These are phyloP conservation scores for Lolium perenne DNA, from an alignment of 176 grass and related monocot genomes.

Conservation along the genomic window DNA sequence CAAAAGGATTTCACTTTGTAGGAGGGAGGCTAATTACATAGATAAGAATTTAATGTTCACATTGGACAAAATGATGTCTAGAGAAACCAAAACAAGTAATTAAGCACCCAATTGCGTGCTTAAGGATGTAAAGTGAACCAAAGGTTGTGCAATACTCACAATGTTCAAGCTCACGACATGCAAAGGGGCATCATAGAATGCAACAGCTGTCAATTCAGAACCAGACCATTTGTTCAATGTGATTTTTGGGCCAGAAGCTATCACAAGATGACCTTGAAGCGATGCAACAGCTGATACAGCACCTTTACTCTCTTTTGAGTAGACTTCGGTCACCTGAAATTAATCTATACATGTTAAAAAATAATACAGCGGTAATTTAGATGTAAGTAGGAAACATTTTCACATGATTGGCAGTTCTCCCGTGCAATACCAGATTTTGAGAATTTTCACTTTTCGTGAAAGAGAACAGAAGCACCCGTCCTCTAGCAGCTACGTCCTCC, in stretches of 20 bases:
- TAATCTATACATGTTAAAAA: conserved; percentile 22
- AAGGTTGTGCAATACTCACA: conserved; percentile 62
- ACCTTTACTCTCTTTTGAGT: conserved; percentile 94
- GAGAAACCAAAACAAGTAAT: conserved; percentile 28
- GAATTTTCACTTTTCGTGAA: conserved; percentile 80
- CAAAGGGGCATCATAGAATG: conserved; percentile 97
- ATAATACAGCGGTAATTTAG: conserved; percentile 3
- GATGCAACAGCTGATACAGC: conserved; percentile 93
- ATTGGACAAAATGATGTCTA: conserved; percentile 31
- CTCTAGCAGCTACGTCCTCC: conserved; percentile 91
- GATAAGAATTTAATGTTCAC: conserved; percentile 8
- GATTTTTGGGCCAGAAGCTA: conserved; percentile 96
- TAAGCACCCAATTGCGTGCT: not conserved
- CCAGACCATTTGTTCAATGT: conserved; percentile 96
- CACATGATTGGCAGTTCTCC: conserved; percentile 24
- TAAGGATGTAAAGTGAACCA: conserved; percentile 29
- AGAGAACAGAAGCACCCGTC: conserved; percentile 81
- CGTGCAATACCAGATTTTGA: conserved; percentile 72
- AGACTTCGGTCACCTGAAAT: conserved; percentile 80
- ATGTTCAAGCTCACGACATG: conserved; percentile 99
- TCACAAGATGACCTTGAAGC: conserved; percentile 93
- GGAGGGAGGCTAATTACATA: not conserved
- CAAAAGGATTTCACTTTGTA: not conserved
- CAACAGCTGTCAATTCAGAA: conserved; percentile 86
- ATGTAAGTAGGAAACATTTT: not conserved